Base-by-base conservation (phyloP, 805 yeast species). In the Monosporozyma aerobia region DNA sequence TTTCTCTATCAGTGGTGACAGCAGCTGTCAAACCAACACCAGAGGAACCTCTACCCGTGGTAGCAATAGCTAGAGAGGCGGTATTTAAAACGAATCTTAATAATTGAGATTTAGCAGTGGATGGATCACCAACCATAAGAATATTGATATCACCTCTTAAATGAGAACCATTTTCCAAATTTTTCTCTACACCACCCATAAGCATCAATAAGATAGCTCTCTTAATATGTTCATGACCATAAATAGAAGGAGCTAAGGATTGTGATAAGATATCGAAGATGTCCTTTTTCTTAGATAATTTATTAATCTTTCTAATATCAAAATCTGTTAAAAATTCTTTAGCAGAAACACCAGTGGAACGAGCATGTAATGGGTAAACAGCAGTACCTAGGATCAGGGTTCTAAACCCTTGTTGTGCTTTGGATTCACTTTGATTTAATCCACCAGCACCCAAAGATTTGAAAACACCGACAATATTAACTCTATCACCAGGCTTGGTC, bases 1-100 rank as follows among this genome's bases (percentile, higher is more conserved):
- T 94, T 69, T 94, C 99, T 63, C 84, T 85, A 70, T 94, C 99
- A 1, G 90, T 80, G 6, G 97, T 90, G 2, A 94, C 99, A 0
- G 99, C 99, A 19, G 99, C 99, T 0, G 99, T 94, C 63, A 94
- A 78, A 88, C 99, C 99, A 46, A 94, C 99, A 69, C 99, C 99
- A 1, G 98, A 90, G n/a, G 98, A 92, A 57, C 99, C 99, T 69
- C 96, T 83, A 75, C 99, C 99, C 0, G 99, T 94, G 0, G 99
- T 94, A 29, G 98, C 97, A 60, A 94, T 90, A 3, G 98, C 98
- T 60, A 94, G 75, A 1, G 95, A 77, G 1, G 99, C 99, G 1
- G 98, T 92, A 67, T 92, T 94, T 56, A 94, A 76, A 19, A 94
- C 98, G 65, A 94, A 92, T 58, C 98, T 79, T 57, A 94, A 77